phyloP scores from a whole-genome alignment of 495 filamentous ascomycete genomes.

The Jackrogersella multiformis region DNA sequence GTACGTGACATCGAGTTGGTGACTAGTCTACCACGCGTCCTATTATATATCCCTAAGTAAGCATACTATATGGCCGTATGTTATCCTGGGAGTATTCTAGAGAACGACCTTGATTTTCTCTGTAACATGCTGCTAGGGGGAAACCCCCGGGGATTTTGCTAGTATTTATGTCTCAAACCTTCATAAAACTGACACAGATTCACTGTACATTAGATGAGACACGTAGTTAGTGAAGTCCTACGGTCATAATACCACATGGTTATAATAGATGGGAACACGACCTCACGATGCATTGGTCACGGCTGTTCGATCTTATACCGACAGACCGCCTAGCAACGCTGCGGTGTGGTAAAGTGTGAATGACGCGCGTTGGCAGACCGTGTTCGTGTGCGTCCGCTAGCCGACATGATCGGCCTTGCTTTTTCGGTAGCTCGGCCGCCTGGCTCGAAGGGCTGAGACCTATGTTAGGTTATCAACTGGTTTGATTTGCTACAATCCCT shows the following conservation, averaged over 20 bases:
- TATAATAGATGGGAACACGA: constrained; percentile 2
- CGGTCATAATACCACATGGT: neutral
- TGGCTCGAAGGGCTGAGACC: neutral
- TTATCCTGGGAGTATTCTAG: neutral
- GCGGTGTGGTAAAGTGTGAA: neutral
- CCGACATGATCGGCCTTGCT: constrained; percentile 17
- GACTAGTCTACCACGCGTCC: neutral
- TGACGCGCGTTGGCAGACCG: neutral
- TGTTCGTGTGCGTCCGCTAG: constrained; percentile 13
- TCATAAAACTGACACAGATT: neutral
- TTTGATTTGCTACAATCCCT: neutral
- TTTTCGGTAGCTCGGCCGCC: neutral
- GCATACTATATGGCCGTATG: constrained; percentile 4
- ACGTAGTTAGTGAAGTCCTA: neutral
- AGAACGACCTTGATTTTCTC: neutral
- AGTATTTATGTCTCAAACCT: neutral
- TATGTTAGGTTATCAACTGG: constrained; percentile 3
- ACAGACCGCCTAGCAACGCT: neutral
- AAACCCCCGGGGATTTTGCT: neutral
- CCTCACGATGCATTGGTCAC: neutral
- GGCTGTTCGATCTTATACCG: neutral
- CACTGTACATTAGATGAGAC: neutral
- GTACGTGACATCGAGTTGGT: neutral
- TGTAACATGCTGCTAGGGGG: neutral
- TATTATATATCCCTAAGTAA: neutral